Conservation (phyloP, 768 basidiomycete species). For the Collybia mongolica region DNA sequence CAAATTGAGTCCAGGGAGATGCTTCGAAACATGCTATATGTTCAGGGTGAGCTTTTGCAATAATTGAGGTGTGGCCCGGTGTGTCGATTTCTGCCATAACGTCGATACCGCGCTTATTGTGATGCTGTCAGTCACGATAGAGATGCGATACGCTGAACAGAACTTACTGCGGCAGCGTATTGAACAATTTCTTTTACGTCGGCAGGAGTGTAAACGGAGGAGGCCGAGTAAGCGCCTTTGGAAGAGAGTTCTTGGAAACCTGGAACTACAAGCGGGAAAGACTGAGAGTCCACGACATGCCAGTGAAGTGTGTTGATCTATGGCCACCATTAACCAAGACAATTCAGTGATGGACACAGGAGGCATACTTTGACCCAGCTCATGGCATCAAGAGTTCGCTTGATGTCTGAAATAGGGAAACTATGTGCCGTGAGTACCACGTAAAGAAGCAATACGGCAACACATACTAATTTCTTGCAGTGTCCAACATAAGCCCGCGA, state of each 20-base stretch:
- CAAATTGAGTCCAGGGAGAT: slow-evolving; percentile 60
- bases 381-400: slow-evolving; percentile 75
- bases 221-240: slow-evolving; percentile 66
- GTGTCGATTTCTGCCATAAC: slow-evolving; percentile 77
- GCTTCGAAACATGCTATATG: slow-evolving; percentile 67
- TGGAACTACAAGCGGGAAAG: slow-evolving; percentile 70
- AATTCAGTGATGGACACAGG: slow-evolving; percentile 27
- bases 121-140: background rate
- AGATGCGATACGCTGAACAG: background rate
- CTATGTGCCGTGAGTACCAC: slow-evolving; percentile 22
- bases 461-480: slow-evolving; percentile 68
- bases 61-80: slow-evolving; percentile 78
- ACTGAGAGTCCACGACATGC: slow-evolving; percentile 83
- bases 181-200: slow-evolving; percentile 61
- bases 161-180: slow-evolving; percentile 70
- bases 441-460: background rate
- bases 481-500: slow-evolving; percentile 80
- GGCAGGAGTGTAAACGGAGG: slow-evolving; percentile 46
- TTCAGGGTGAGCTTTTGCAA: slow-evolving; percentile 69
- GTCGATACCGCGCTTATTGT: slow-evolving; percentile 65
- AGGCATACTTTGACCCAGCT: slow-evolving; percentile 62
- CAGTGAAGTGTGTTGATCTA: slow-evolving; percentile 80
- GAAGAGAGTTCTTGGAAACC: slow-evolving; percentile 57
- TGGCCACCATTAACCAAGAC: background rate
- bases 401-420: slow-evolving; percentile 62